Evolutionary conservation across 495 filamentous ascomycete genomes (phyloP), one percentile per base, ranked within the genome.

Genomic region (Trichoderma virens): DNA sequence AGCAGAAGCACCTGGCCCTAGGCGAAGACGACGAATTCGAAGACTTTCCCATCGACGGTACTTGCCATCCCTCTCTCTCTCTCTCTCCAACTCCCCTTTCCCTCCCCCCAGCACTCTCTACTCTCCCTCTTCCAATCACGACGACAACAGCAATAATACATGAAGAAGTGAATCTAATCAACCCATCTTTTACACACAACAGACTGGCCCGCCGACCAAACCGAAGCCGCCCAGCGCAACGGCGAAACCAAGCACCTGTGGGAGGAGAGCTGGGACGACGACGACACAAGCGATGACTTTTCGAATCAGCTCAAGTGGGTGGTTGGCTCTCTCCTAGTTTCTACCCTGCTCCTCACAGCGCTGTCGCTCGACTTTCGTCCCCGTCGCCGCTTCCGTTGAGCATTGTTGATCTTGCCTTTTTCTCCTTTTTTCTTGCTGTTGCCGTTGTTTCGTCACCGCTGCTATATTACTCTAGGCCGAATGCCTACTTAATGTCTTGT

Each of bases 251-350:
- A 87, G 67, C 91, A 97, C 80, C 78, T 98, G 65, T 98, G 94
- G 94, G 94, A 98, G 80, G 94, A 98, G 83, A 97, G 92, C 80
- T 98, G 94, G 94, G 94, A 98, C 76, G 94, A 98, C 70, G 94
- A 98, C 75, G 94, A 98, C 80, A 92, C 92, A 64, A 93, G 82
- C 69, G 95, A 98, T 74, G 94, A 98, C 70, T 98, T 98, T 73
- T 92, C 92, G 14, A 85, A 89, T 74, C 94, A 97, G 85, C 78
- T 98, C 73, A 95, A 91, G 95, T 98, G 75, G 68, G 88, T 2
- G 23, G 8, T 51, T 45, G 38, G 35, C 68, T 45, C 56, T 61
- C 43, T 38, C 18, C 32, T 56, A 28, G 51, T 56, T 56, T 56
- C 51, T 56, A 56, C 65, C 59, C 64, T 61, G 18, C 61, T 61